Base-by-base conservation (phyloP, 805 yeast genomes). In the Kodamaea laetipori region DNA sequence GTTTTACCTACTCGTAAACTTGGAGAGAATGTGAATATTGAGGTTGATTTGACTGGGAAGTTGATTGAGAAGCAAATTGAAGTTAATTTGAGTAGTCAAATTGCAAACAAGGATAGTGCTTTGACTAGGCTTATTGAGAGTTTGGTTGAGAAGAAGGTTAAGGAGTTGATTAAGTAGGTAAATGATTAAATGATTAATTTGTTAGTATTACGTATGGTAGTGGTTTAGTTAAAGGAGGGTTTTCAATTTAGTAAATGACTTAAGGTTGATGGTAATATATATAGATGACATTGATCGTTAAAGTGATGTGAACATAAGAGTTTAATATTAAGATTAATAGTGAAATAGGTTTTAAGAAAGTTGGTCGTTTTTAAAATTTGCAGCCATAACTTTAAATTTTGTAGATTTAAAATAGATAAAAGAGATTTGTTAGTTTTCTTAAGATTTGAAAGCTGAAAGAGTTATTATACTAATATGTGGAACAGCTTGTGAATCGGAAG, bases 11-110 rank as follows among this genome's bases (percentile, higher is more conserved):
- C 58, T 45, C 90, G 88, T 58, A 50, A 61, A 7, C 55, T 78
- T 3, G 90, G 88, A 1, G 84, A 76, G 30, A 52, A 58, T 12
- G 95, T 94, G 19, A 94, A 94, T 56, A 81, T 94, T 38, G 99
- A 94, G 66, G 99, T 94, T 24, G 99, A 94, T 63, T 71, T 92
- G 40, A 86, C 92, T 30, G 99, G 98, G 13, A 94, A 94, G 67
- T 74, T 90, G 46, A 80, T 92, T 44, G 97, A 88, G 58, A 82
- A 88, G 63, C 98, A 92, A 66, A 84, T 94, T 42, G 76, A 74
- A 45, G 44, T 74, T 27, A 73, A 77, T 49, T 66, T 86, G 47
- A 73, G 75, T 46, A 71, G 74, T 39, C 84, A 85, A 57, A 71
- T 80, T 12, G 57, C 59, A 10, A 73, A 76, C 46, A 61, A 70